A percentile compares a stretch with the other conserved stretches of the same genome.
Evolutionary conservation across 768 basidiomycete genomes (phyloP).

Genomic region (Punctularia strigosozonata): DNA sequence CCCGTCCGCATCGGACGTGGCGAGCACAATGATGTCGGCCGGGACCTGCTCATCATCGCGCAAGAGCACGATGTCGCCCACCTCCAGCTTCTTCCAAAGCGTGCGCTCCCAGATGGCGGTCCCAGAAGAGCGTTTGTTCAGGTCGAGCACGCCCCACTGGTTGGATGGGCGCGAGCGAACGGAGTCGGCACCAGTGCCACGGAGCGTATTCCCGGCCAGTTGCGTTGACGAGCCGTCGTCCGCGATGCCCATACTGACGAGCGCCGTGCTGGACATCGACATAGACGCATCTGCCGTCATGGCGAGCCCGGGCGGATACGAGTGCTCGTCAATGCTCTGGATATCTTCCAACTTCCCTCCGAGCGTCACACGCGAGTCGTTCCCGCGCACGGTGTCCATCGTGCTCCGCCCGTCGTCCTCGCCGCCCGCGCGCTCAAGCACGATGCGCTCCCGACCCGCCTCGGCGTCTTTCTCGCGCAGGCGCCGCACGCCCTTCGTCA

Average conservation of each 20-base stretch:
- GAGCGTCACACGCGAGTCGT: neutral
- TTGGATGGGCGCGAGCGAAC: conserved; percentile 31
- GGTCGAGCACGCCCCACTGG: conserved; percentile 56
- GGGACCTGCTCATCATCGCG: conserved; percentile 94
- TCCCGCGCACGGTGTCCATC: neutral
- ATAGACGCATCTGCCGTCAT: conserved; percentile 25
- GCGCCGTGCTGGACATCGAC: conserved; percentile 15
- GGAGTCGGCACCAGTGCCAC: conserved; percentile 4
- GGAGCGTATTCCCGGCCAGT: conserved; percentile 1
- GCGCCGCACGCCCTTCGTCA: conserved; percentile 78
- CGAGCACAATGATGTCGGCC: conserved; percentile 87
- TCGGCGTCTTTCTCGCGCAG: conserved; percentile 70
- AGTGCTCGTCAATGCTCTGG: conserved; percentile 17
- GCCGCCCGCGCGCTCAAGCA: conserved; percentile 26
- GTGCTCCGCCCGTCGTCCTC: conserved; percentile 29
- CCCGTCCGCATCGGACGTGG: conserved; percentile 85
- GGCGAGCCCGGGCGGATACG: conserved; percentile 10
- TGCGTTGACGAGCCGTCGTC: neutral
- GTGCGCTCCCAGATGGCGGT: conserved; percentile 88
- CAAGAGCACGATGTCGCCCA: conserved; percentile 89
- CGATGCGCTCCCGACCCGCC: conserved; percentile 51
- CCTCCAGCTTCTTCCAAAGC: conserved; percentile 97
- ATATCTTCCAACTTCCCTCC: conserved; percentile 18
- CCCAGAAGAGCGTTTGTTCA: conserved; percentile 52
- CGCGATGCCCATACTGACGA: conserved; percentile 3